Evolutionary conservation across 441 rosid species (phyloP).

Genomic region (Corymbia citriodora): DNA sequence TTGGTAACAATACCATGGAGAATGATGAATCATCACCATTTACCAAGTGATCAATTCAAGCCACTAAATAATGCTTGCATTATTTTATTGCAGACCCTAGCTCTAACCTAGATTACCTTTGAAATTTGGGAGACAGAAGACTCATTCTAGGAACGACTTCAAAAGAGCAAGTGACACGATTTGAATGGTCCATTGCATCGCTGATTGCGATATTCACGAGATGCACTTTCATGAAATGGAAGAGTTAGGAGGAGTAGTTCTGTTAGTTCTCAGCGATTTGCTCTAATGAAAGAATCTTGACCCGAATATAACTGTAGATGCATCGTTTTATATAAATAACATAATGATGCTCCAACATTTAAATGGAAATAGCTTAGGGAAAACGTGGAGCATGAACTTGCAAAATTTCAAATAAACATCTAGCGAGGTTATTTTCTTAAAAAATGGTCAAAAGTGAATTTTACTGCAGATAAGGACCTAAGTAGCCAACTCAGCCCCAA

Average conservation of each 20-base stretch:
- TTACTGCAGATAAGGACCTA: too few relatives aligned
- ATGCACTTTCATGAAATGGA: background rate
- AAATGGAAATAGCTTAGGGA: too few relatives aligned
- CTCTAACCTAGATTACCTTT: background rate
- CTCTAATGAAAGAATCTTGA: background rate
- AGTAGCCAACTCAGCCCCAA: background rate
- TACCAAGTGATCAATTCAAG: background rate
- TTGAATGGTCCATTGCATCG: background rate
- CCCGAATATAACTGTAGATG: background rate
- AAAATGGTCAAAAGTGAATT: too few relatives aligned
- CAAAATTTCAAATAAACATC: rapidly evolving
- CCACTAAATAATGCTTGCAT: background rate
- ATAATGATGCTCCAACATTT: too few relatives aligned
- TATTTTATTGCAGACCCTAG: background rate
- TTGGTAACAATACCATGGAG: too few relatives aligned
- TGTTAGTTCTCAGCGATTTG: background rate
- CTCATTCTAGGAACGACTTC: background rate
- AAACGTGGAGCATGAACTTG: too few relatives aligned
- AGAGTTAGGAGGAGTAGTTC: background rate
- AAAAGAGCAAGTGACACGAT: background rate
- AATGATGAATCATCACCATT: background rate
- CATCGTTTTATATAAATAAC: background rate
- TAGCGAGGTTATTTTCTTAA: rapidly evolving
- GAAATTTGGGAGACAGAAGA: background rate
- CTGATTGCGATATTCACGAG: background rate